Base-by-base conservation (phyloP, 768 basidiomycete genomes). In the Lactarius psammicola region DNA sequence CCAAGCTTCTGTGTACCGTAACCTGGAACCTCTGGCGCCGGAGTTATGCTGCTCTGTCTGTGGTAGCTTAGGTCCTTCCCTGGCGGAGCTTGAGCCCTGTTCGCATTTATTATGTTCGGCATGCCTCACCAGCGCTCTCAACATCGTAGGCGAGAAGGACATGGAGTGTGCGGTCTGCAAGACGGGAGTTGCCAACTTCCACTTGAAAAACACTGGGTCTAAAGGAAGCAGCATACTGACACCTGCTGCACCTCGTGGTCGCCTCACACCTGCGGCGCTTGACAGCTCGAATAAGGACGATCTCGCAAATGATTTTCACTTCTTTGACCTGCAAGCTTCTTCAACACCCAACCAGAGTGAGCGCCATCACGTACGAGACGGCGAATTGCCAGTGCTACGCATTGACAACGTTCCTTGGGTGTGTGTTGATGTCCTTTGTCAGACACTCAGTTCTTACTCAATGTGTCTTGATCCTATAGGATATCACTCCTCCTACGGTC, bases 381-480 rank as follows among this genome's bases (percentile, higher is more conserved):
- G 71, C 53, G 82, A 85, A 40, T 77, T 81, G 30, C 80, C 87
- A 34, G 91, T 94, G 15, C 80, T 94, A 53, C 80, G 92, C 30
- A 89, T 94, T 69, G 92, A 94, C 74, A 94, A 94, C 71, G 90
- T 94, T 61, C 92, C 92, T 58, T 94, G 92, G 92, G 90, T 92
- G 71, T 51, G 84, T 77, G 55, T 40, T 54, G 9, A 28, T 56
- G 10, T 58, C 49, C 60, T 59, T 2, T 57, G 36, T 60, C 38
- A 59, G 15, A 20, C 28, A 40, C 31, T 38, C 15, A 17, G 62
- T 49, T 58, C 55, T 63, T 38, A 55, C 44, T 30, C 44, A 30
- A 60, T 60, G 65, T 33, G 40, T 28, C 34, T 66, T 42, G 59
- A 31, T 63, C 2, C 20, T 40, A 20, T 64, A 93, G 90, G 92